These are phyloP conservation scores for Nigrograna mackinnonii DNA, from an alignment of 2,329 filamentous ascomycete species.

Conservation along the genomic window DNA sequence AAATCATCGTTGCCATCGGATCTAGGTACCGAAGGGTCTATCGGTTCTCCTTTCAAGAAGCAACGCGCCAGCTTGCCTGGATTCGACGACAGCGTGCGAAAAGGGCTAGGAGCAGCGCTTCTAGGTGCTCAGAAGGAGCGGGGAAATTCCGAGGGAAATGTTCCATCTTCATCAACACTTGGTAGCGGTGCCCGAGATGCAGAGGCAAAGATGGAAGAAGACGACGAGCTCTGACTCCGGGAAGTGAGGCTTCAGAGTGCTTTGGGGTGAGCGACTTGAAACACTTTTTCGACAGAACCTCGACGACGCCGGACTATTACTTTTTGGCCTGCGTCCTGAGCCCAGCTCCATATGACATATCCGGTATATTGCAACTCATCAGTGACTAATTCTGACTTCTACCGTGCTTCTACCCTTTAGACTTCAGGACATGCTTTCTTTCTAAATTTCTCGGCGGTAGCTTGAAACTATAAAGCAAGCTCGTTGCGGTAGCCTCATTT, in stretches of 20 bases:
- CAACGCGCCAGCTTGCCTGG: constrained; percentile 66
- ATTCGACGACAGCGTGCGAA: constrained; percentile 47
- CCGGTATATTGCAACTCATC: no score
- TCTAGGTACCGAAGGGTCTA: constrained; percentile 51
- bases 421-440: no score
- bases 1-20: constrained; percentile 42
- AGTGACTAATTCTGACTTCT: no score
- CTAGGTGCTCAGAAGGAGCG: constrained; percentile 35
- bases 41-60: constrained; percentile 77
- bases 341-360: no score
- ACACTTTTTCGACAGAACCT: no score
- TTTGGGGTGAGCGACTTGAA: constrained; percentile 21
- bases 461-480: no score
- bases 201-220: constrained; percentile 44
- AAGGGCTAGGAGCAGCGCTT: constrained; percentile 37
- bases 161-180: constrained; percentile 14
- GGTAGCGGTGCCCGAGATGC: constrained; percentile 5
- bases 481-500: no score
- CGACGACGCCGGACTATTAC: no score
- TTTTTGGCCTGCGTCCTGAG: no score
- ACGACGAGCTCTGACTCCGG: constrained; percentile 49
- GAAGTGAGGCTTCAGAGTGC: constrained; percentile 24
- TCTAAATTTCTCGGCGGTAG: no score
- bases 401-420: no score
- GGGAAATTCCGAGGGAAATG: constrained; percentile 34